These are phyloP conservation scores for Luzula sylvatica DNA, from an alignment of 176 grass and related monocot genomes.

Conservation along the genomic window DNA sequence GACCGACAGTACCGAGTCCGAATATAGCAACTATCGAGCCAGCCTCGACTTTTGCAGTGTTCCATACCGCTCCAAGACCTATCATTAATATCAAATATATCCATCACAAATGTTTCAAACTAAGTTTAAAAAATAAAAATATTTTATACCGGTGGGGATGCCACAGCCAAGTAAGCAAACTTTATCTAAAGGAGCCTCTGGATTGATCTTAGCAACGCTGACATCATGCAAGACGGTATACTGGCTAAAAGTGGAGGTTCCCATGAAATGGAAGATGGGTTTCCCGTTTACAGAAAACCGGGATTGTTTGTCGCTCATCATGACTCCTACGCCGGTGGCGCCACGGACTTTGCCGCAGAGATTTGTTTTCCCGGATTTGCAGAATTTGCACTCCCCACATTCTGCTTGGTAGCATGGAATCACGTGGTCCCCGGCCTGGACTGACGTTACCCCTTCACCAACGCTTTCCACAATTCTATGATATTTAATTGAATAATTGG, in stretches of 20 bases:
- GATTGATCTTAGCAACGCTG: conserved; percentile 90
- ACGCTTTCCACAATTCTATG: conserved; percentile 85
- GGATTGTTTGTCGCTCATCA: conserved; percentile 84
- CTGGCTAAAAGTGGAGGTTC: conserved; percentile 96
- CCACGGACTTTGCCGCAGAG: conserved; percentile 85
- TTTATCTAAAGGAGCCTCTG: conserved; percentile 75
- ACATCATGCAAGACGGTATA: conserved; percentile 98
- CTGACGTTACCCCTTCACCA: conserved; percentile 86
- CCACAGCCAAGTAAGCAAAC: conserved; percentile 93
- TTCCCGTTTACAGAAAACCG: conserved; percentile 83
- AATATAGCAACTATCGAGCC: conserved; percentile 88
- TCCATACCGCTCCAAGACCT: conserved; percentile 99
- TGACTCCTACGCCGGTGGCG: conserved; percentile 75
- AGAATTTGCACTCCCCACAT: conserved; percentile 87
- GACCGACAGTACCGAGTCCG: conserved; percentile 91
- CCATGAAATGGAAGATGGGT: conserved; percentile 97
- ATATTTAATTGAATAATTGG: not conserved
- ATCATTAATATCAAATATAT: not conserved
- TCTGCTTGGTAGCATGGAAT: conserved; percentile 98
- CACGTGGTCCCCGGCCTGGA: conserved; percentile 91
- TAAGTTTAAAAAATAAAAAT: no score
- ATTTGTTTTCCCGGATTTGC: conserved; percentile 93
- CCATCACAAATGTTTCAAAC: no score
- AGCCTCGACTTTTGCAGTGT: conserved; percentile 90
- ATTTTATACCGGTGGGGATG: conserved; percentile 77